Conservation (phyloP, 176 grass and related monocot genomes). For the Musa acuminata region DNA sequence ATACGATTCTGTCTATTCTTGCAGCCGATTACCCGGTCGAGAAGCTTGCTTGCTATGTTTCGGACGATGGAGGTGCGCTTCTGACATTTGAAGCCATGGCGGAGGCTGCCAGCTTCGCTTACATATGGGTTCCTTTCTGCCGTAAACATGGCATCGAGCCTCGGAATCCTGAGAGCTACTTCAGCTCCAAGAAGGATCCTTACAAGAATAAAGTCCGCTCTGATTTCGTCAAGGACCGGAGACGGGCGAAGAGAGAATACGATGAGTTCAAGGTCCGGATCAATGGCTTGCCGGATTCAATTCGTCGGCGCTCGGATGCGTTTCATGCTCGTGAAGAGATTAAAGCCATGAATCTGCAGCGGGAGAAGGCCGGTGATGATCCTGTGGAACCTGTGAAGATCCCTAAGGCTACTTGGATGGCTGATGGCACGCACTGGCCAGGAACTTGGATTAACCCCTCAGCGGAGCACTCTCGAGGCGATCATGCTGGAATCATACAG, state of each 20-base stretch:
- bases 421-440: conserved; percentile 92
- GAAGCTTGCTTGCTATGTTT: conserved; percentile 89
- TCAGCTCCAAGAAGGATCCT: conserved; percentile 71
- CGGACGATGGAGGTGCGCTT: conserved; percentile 86
- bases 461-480: conserved; percentile 59
- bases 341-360: conserved; percentile 77
- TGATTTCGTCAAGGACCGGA: conserved; percentile 91
- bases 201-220: conserved; percentile 89
- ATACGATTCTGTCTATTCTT: conserved; percentile 92
- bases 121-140: conserved; percentile 93
- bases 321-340: conserved; percentile 97
- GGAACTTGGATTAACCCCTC: conserved; percentile 81
- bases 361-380: conserved; percentile 70
- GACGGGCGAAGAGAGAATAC: conserved; percentile 83
- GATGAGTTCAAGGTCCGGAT: conserved; percentile 96
- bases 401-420: conserved; percentile 96
- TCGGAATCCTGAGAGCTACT: conserved; percentile 95
- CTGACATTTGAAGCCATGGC: conserved; percentile 98
- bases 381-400: conserved; percentile 76
- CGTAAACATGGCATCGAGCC: conserved; percentile 91
- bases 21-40: conserved; percentile 88
- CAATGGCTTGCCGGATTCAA: conserved; percentile 83
- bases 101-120: conserved; percentile 87
- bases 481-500: conserved; percentile 94
- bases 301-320: conserved; percentile 80